These are phyloP conservation scores for Patellifolia procumbens DNA, from an alignment of 179 eudicot species.

Conservation along the genomic window DNA sequence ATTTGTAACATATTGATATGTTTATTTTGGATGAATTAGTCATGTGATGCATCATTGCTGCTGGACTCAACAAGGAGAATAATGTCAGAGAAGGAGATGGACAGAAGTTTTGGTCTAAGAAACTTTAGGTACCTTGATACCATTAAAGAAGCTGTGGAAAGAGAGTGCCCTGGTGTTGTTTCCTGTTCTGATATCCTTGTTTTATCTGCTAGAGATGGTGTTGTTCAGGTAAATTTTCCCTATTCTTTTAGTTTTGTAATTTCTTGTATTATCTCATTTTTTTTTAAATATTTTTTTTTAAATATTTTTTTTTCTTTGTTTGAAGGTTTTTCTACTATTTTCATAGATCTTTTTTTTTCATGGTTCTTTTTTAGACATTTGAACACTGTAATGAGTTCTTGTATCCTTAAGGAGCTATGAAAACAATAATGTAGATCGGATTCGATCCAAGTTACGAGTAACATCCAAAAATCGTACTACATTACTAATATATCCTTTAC, in stretches of 20 bases:
- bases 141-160: conserved; percentile 92
- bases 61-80: conserved; percentile 94
- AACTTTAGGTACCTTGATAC: conserved; percentile 92
- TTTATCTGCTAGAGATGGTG: conserved; percentile 87
- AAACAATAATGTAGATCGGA: no score
- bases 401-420: no score
- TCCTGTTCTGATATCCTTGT: conserved; percentile 97
- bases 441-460: no score
- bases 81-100: conserved; percentile 96
- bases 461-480: no score
- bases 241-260: not conserved
- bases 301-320: not conserved
- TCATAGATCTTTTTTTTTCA: no score
- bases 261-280: no score
- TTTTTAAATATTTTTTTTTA: no score
- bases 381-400: no score
- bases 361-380: no score
- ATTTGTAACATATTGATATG: not conserved
- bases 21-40: conserved; percentile 41
- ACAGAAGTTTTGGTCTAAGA: conserved; percentile 94
- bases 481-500: no score
- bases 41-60: conserved; percentile 94
- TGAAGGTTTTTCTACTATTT: not conserved
- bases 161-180: conserved; percentile 97
- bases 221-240: conserved; percentile 56